phyloP scores from a whole-genome alignment of 2,329 filamentous ascomycete species.

The Ophiostoma pallidulum region DNA sequence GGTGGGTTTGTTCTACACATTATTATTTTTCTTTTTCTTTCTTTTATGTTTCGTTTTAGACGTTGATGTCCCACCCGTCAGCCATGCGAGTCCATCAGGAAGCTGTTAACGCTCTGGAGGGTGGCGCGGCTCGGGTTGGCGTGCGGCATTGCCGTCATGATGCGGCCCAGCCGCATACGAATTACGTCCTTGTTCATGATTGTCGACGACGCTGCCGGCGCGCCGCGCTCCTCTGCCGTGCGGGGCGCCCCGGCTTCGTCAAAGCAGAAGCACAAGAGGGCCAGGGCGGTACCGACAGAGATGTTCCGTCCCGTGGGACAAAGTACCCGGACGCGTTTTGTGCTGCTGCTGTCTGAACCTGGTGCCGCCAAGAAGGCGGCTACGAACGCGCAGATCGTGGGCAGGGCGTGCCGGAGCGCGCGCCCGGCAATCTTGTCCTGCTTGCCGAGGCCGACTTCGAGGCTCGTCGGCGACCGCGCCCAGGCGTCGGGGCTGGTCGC shows the following conservation, averaged over 20 bases:
- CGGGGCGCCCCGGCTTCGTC: constrained; percentile 35
- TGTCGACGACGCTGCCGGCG: neutral
- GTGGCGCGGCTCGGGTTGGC: constrained; percentile 79
- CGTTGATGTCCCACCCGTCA: neutral
- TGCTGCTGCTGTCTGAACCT: neutral
- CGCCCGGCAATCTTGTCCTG: constrained; percentile 67
- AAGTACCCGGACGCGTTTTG: constrained; percentile 44
- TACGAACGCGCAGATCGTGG: constrained; percentile 50
- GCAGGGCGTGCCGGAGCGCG: constrained; percentile 65
- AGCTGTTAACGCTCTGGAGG: constrained; percentile 84
- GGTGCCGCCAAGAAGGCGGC: constrained; percentile 25
- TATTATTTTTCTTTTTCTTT: neutral
- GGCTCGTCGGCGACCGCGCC: constrained; percentile 29
- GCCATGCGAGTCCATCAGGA: constrained; percentile 57
- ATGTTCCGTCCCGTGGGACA: constrained; percentile 75
- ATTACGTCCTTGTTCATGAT: constrained; percentile 65
- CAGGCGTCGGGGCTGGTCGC: constrained; percentile 36
- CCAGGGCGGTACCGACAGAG: constrained; percentile 67
- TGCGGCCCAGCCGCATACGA: constrained; percentile 67
- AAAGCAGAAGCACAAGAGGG: constrained; percentile 65
- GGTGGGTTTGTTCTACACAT: too few species aligned
- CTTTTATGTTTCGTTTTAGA: neutral
- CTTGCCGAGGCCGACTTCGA: constrained; percentile 55
- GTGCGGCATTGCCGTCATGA: constrained; percentile 68
- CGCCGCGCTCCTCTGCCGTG: too few species aligned